phyloP scores from a whole-genome alignment of 768 basidiomycete species.

The Mycena maculata region DNA sequence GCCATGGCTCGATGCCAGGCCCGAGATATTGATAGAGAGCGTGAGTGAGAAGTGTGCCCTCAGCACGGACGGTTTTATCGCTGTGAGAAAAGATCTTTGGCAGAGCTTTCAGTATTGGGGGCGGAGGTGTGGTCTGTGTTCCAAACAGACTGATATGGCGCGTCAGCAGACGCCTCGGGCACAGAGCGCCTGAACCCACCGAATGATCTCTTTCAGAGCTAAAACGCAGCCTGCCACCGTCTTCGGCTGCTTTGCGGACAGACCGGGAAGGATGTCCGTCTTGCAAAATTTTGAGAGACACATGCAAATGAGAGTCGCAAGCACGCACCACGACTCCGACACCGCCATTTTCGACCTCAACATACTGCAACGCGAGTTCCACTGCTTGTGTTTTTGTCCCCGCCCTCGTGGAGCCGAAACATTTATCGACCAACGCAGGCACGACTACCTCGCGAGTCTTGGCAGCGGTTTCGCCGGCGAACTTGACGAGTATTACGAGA shows the following conservation, averaged over 20 bases:
- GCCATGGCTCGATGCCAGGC: slow-evolving; percentile 81
- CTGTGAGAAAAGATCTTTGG: slow-evolving; percentile 95
- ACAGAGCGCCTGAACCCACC: slow-evolving; percentile 54
- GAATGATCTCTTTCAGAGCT: slow-evolving; percentile 85
- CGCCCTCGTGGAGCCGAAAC: slow-evolving; percentile 89
- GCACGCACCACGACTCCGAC: slow-evolving; percentile 87
- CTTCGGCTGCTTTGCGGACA: slow-evolving; percentile 95
- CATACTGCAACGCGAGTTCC: slow-evolving; percentile 89
- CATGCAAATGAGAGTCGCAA: slow-evolving; percentile 45
- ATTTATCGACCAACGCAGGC: slow-evolving; percentile 96
- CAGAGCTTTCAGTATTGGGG: slow-evolving; percentile 85
- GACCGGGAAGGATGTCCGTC: slow-evolving; percentile 85
- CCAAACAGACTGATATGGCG: slow-evolving; percentile 76
- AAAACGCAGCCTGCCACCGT: slow-evolving; percentile 82
- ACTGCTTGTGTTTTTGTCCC: slow-evolving; percentile 90
- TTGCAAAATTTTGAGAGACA: slow-evolving; percentile 45
- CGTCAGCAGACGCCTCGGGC: slow-evolving; percentile 17
- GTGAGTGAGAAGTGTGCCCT: slow-evolving; percentile 83
- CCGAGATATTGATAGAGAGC: slow-evolving; percentile 90
- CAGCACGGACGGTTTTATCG: slow-evolving; percentile 95
- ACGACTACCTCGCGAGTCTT: slow-evolving; percentile 84
- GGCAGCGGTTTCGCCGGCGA: slow-evolving; percentile 89
- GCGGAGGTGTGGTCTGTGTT: slow-evolving; percentile 73
- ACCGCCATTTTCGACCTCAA: slow-evolving; percentile 92
- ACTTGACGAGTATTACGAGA: slow-evolving; percentile 86